These are phyloP conservation scores for Lavandula angustifolia DNA, from an alignment of 257 asterid species.

Conservation along the genomic window DNA sequence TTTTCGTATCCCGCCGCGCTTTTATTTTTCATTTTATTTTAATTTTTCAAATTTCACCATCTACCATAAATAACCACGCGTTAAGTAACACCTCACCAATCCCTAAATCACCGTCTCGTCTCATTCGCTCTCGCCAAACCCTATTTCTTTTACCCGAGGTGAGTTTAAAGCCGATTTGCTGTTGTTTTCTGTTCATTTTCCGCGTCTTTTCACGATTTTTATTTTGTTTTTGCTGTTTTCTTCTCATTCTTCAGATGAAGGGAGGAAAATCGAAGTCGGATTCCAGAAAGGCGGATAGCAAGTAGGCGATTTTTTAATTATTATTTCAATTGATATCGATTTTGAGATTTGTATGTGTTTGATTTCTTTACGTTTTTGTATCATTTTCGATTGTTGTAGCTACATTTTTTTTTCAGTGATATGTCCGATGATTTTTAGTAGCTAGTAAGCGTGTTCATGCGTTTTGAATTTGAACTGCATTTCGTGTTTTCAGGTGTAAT, in stretches of 20 bases:
- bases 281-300: conserved; percentile 13
- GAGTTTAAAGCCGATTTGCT: neutral
- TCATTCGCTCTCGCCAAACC: conserved; percentile 11
- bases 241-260: conserved; percentile 8
- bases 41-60: neutral
- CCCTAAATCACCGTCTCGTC: neutral
- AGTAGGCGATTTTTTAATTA: neutral
- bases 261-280: conserved; percentile 8
- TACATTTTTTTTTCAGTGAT: neutral
- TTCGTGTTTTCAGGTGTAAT: neutral
- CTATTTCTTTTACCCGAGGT: neutral
- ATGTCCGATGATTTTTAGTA: neutral
- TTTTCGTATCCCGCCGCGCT: conserved; percentile 2
- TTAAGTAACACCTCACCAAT: neutral
- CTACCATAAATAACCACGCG: neutral
- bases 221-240: too few relatives aligned
- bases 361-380: too few relatives aligned
- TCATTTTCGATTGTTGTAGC: neutral
- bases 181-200: neutral
- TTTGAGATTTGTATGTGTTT: neutral
- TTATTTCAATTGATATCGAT: neutral
- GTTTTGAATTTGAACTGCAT: neutral
- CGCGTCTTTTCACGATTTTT: neutral
- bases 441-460: neutral
- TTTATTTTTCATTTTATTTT: neutral